Evolutionary conservation across 2,329 filamentous ascomycete genomes (phyloP).

Genomic region (Ascochyta fabae): DNA sequence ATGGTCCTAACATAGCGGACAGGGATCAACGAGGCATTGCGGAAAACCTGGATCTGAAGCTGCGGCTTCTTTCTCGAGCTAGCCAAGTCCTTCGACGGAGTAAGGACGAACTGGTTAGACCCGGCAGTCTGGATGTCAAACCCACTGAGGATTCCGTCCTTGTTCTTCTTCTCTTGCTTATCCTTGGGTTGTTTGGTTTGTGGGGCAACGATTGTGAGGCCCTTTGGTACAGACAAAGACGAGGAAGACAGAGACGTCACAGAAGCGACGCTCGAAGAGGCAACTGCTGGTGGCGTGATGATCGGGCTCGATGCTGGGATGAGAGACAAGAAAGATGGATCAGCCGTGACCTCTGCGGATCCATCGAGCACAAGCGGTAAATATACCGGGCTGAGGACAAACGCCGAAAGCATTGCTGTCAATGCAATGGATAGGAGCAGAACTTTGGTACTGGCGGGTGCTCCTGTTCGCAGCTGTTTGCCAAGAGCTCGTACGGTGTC

Average conservation of each 20-base stretch:
- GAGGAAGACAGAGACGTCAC: neutral
- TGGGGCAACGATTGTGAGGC: constrained; percentile 27
- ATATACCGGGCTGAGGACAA: constrained; percentile 22
- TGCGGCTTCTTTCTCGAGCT: constrained; percentile 53
- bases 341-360: constrained; percentile 6
- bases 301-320: neutral
- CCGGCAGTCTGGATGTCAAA: constrained; percentile 63
- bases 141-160: constrained; percentile 42
- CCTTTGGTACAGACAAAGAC: constrained; percentile 10
- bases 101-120: constrained; percentile 60
- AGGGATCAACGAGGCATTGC: constrained; percentile 52
- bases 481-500: constrained; percentile 9
- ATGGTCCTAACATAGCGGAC: constrained; percentile 58
- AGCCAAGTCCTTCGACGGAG: constrained; percentile 54
- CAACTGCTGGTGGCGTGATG: constrained; percentile 8
- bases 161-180: constrained; percentile 21
- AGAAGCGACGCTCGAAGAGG: constrained; percentile 7
- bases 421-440: constrained; percentile 22
- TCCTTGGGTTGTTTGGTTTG: constrained; percentile 14
- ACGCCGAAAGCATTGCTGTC: constrained; percentile 24
- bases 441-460: constrained; percentile 4
- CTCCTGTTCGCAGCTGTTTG: constrained; percentile 19
- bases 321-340: constrained; percentile 9
- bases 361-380: constrained; percentile 19
- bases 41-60: constrained; percentile 58